Evolutionary conservation across 2,329 filamentous ascomycete genomes (phyloP).

Genomic region (Phialocephala subalpina): DNA sequence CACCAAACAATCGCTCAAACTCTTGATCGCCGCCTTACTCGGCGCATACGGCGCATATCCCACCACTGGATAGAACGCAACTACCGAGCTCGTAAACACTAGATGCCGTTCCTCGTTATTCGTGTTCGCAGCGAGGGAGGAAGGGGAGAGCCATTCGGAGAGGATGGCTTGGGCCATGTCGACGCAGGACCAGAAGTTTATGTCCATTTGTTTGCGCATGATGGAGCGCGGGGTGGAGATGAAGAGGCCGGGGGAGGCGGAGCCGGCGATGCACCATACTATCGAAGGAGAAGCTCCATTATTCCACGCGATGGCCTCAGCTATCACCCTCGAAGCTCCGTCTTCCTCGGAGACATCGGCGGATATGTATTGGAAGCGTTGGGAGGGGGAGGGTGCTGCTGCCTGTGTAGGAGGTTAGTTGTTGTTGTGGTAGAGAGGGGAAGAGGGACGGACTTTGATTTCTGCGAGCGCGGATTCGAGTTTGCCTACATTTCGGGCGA

Average conservation of each 20-base stretch:
- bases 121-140: no score
- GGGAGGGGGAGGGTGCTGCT: constrained; percentile 70
- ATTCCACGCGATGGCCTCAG: constrained; percentile 82
- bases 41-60: constrained; percentile 89
- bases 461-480: constrained; percentile 74
- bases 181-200: constrained; percentile 87
- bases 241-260: constrained; percentile 78
- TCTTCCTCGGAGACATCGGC: constrained; percentile 79
- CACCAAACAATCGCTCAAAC: constrained; percentile 81
- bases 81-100: constrained; percentile 83
- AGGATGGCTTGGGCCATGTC: constrained; percentile 87
- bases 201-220: constrained; percentile 83
- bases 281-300: constrained; percentile 76
- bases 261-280: constrained; percentile 90
- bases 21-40: constrained; percentile 84
- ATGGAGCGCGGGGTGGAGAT: constrained; percentile 73
- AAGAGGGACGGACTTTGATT: constrained; percentile 60
- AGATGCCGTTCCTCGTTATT: constrained; percentile 81
- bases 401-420: constrained; percentile 53
- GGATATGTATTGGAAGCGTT: constrained; percentile 84
- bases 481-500: constrained; percentile 79
- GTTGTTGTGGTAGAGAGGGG: constrained; percentile 16
- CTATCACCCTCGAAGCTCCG: constrained; percentile 75
- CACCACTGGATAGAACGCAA: constrained; percentile 77
- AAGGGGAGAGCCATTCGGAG: constrained; percentile 74